A percentile compares a stretch with the other conserved stretches of the same genome.
These are phyloP conservation scores for Saccharomycopsis hybrid DNA, from an alignment of 1,139 yeast species.

Conservation along the genomic window DNA sequence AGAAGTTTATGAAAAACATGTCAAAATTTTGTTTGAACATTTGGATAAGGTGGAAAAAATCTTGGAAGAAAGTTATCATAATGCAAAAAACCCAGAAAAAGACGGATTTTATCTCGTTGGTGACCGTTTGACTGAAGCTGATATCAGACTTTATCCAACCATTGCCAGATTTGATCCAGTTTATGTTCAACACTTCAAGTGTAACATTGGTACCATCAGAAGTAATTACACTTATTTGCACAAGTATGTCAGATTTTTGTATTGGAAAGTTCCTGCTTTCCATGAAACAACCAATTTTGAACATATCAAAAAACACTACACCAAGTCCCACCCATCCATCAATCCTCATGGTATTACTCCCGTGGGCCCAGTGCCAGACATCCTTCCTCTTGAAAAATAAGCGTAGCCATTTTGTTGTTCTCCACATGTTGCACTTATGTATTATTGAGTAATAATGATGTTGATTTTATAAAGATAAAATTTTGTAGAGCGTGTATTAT, in stretches of 20 bases:
- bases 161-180: slow-evolving; percentile 86
- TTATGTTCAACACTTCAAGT: slow-evolving; percentile 91
- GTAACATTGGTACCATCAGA: slow-evolving; percentile 79
- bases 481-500: no score
- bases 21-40: slow-evolving; percentile 55
- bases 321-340: slow-evolving; percentile 70
- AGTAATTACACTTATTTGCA: slow-evolving; percentile 72
- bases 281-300: slow-evolving; percentile 76
- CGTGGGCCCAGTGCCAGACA: slow-evolving; percentile 80
- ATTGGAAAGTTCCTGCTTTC: slow-evolving; percentile 79
- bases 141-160: slow-evolving; percentile 76
- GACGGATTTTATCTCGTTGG: slow-evolving; percentile 52
- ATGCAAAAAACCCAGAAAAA: slow-evolving; percentile 26
- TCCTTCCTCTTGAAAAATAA: slow-evolving; percentile 34
- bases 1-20: slow-evolving; percentile 74
- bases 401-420: no score
- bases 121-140: slow-evolving; percentile 77
- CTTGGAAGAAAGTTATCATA: slow-evolving; percentile 33
- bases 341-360: slow-evolving; percentile 86
- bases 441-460: no score
- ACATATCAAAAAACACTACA: slow-evolving; percentile 87
- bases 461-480: no score
- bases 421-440: no score
- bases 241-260: slow-evolving; percentile 74
- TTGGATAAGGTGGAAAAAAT: slow-evolving; percentile 71